phyloP scores from a whole-genome alignment of 2,329 filamentous ascomycete species.

The Pseudogymnoascus sp. region DNA sequence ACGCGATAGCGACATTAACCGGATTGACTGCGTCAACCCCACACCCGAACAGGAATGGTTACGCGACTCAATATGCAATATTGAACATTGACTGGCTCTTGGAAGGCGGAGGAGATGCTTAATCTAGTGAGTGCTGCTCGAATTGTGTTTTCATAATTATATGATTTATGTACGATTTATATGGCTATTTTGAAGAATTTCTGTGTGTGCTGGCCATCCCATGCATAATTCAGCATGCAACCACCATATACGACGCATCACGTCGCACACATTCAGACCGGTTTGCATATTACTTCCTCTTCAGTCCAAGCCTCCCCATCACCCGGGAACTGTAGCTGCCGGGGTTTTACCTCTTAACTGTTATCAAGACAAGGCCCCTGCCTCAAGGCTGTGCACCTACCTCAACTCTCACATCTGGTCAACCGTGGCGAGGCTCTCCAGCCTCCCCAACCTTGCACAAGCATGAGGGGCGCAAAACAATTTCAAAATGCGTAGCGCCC shows the following conservation, averaged over 20 bases:
- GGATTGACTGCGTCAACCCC: background rate
- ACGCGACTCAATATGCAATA: background rate
- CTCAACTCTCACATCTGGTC: background rate
- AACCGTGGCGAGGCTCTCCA: background rate
- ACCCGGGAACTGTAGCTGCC: background rate
- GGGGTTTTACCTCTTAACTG: background rate
- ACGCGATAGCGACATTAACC: background rate
- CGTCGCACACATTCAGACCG: background rate
- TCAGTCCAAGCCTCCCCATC: background rate
- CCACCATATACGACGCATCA: background rate
- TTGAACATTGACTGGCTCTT: background rate
- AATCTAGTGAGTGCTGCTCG: background rate
- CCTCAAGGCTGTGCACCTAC: background rate
- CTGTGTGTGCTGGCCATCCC: background rate
- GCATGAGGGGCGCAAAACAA: background rate
- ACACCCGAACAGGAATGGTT: background rate
- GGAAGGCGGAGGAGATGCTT: background rate
- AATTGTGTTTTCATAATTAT: background rate
- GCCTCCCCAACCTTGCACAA: background rate
- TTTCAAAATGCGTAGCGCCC: background rate
- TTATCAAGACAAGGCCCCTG: background rate
- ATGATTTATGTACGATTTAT: background rate
- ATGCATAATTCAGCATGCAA: background rate
- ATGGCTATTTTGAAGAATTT: background rate
- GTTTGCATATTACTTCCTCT: background rate